Percentiles rank a stretch among this genome's conserved stretches.
phyloP scores from a whole-genome alignment of 768 basidiomycete genomes.

The Stropharia rugosoannulata region DNA sequence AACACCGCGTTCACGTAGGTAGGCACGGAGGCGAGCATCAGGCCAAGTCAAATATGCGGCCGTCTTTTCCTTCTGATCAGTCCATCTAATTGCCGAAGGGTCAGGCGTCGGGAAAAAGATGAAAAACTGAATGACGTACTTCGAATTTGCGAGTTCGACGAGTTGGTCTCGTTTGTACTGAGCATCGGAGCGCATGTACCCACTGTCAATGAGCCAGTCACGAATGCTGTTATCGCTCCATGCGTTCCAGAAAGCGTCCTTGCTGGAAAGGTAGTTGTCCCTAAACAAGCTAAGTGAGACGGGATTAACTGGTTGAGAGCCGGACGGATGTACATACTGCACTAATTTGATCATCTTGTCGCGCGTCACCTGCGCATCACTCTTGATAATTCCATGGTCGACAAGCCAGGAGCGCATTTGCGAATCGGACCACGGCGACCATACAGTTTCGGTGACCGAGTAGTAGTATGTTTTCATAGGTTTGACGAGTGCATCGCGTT shows the following conservation, averaged over 20 bases:
- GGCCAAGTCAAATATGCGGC: constrained; percentile 86
- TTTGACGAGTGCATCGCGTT: constrained; percentile 60
- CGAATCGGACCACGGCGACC: constrained; percentile 74
- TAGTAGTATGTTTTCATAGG: constrained; percentile 85
- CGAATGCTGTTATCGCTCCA: constrained; percentile 79
- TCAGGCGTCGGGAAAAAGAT: not conserved
- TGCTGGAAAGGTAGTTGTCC: constrained; percentile 64
- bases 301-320: not conserved
- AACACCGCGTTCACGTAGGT: constrained; percentile 76
- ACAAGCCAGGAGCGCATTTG: constrained; percentile 81
- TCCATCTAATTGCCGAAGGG: constrained; percentile 42
- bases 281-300: constrained; percentile 28
- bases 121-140: constrained; percentile 38
- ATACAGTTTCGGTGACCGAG: constrained; percentile 49
- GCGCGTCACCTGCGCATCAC: constrained; percentile 58
- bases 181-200: constrained; percentile 58
- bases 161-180: constrained; percentile 76
- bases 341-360: constrained; percentile 81
- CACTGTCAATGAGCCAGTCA: constrained; percentile 72
- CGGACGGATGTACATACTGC: constrained; percentile 41
- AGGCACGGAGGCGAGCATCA: constrained; percentile 89
- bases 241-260: constrained; percentile 59
- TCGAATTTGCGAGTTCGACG: constrained; percentile 66
- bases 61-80: constrained; percentile 39
- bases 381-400: constrained; percentile 69